Base-by-base conservation (phyloP, 164 flowering plant species). In the Dillenia suffruticosa region DNA sequence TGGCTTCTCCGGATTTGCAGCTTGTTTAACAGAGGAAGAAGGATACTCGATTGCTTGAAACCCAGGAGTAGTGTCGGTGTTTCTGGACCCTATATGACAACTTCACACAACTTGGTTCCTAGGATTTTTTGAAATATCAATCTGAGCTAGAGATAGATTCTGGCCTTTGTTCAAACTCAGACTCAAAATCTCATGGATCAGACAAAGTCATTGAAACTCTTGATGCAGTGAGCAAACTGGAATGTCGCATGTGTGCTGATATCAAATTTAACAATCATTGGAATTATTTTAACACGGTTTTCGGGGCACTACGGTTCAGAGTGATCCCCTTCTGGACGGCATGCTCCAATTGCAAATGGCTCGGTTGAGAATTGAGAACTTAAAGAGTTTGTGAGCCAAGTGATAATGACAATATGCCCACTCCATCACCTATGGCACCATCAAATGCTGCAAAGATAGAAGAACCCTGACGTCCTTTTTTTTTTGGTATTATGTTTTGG, bases 271-370 rank as follows among this genome's bases (percentile, higher is more conserved):
- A 26, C 40, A 2, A 26, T 26, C 40, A 26, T 26, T 26, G 3
- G 40, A 26, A 26, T 26, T 26, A 2, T 26, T 26, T 26, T 26
- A 26, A 1, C 40, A 86, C 89, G 0, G 87, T 64, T 8, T 19
- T 15, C 1, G 68, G 4, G 2, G 10, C 16, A 5, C 97, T 93
- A 54, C 63, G 70, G 46, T 91, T 91, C 15, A 93, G 96, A 0
- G 67, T 53, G 44, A 91, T 84, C 10, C 90, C 89, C 10, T 72
- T 73, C 75, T 85, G 83, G 10, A 82, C 78, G 0, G 97, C 97
- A 54, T 88, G 93, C 73, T 62, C 96, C 97, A 40, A 89, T 79
- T 12, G 97, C 90, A 6, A 88, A 78, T 0, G 92, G 92, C 44
- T 91, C 93, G 1, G 5, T 50, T 13, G 55, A 51, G 49, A 86